These are phyloP conservation scores for Scedosporium boydii DNA, from an alignment of 2,329 filamentous ascomycete species.

Conservation along the genomic window DNA sequence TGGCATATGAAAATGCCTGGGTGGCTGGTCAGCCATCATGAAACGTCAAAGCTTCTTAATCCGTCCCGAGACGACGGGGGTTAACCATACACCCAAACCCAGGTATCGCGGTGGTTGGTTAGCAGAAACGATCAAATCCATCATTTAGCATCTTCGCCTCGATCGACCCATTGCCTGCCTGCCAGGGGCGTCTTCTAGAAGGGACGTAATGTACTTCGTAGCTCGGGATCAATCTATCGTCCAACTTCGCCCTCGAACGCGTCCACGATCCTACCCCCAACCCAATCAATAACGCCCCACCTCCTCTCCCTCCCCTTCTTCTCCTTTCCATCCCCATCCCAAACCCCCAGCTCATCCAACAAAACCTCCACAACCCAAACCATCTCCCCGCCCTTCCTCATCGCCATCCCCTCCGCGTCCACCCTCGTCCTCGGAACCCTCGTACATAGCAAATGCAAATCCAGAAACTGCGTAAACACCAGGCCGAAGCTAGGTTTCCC, in stretches of 20 bases:
- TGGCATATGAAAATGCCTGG: background rate
- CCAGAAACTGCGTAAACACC: slow-evolving; percentile 43
- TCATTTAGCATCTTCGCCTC: too few species aligned
- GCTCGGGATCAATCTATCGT: background rate
- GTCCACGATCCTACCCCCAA: slow-evolving; percentile 26
- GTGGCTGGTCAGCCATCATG: background rate
- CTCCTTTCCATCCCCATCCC: slow-evolving; percentile 19
- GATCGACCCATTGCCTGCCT: too few species aligned
- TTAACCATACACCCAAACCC: background rate
- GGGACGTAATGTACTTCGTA: too few species aligned
- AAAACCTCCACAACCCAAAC: slow-evolving; percentile 41
- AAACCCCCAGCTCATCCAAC: slow-evolving; percentile 39
- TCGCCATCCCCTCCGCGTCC: slow-evolving; percentile 25
- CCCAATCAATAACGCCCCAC: slow-evolving; percentile 40
- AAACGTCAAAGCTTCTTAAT: background rate
- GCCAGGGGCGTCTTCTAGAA: too few species aligned
- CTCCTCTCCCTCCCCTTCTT: slow-evolving; percentile 36
- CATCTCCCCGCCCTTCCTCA: background rate
- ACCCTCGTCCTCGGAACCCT: slow-evolving; percentile 27
- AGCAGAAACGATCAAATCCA: background rate
- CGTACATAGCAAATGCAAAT: slow-evolving; percentile 44
- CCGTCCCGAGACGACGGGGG: background rate
- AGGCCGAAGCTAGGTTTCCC: slow-evolving; percentile 44
- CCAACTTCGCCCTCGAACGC: slow-evolving; percentile 20
- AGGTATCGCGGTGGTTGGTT: background rate